Percentiles rank a stretch among this genome's conserved stretches.
Conservation (phyloP, 495 filamentous ascomycete species). For the Lepraria neglecta region DNA sequence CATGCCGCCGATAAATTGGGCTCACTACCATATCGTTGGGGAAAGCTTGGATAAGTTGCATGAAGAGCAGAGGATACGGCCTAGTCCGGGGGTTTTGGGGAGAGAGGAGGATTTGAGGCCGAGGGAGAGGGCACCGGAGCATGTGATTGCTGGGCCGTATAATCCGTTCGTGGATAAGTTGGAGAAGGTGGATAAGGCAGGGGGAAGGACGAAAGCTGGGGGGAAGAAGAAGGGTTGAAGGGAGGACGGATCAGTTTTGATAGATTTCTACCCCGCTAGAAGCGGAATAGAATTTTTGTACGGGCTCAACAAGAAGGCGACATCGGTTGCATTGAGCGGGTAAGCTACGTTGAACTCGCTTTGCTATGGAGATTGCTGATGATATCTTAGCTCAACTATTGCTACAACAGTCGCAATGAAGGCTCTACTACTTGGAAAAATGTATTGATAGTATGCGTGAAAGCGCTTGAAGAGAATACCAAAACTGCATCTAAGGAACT, state of each 20-base stretch:
- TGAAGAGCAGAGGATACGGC: conserved; percentile 63
- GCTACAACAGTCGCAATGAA: too few species aligned
- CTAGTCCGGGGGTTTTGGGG: conserved; percentile 51
- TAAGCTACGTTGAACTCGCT: too few species aligned
- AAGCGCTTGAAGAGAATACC: too few species aligned
- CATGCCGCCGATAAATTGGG: conserved; percentile 84
- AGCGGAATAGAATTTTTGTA: too few species aligned
- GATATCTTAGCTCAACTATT: too few species aligned
- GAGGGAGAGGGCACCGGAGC: conserved; percentile 42
- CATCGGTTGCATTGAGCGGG: too few species aligned
- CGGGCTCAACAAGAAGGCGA: too few species aligned
- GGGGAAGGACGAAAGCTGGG: conserved; percentile 23
- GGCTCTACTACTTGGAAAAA: too few species aligned
- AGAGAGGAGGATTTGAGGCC: conserved; percentile 31
- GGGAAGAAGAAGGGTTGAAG: conserved; percentile 9
- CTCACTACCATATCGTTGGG: conserved; percentile 77
- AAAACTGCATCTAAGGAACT: too few species aligned
- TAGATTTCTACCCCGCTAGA: too few species aligned
- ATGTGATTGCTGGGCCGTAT: conserved; percentile 67
- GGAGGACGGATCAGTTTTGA: not conserved
- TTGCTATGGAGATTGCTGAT: too few species aligned
- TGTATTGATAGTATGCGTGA: too few species aligned
- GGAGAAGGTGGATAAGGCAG: conserved; percentile 17
- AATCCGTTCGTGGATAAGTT: conserved; percentile 61
- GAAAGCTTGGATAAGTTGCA: conserved; percentile 77